phyloP scores from a whole-genome alignment of 805 yeast species.

The Barnettozyma populi region DNA sequence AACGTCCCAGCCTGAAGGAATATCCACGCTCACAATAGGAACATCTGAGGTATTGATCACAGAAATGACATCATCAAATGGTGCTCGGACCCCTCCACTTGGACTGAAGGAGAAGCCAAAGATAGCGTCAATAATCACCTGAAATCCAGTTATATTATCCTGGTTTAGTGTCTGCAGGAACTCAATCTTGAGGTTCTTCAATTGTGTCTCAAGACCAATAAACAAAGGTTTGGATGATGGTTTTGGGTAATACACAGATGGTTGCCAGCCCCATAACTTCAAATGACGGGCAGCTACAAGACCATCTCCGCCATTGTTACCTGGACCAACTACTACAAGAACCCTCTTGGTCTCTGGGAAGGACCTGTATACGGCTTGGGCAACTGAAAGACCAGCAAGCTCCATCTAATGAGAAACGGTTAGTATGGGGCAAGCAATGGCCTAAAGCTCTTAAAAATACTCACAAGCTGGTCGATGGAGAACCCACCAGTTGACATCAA shows the following conservation, averaged over 20 bases:
- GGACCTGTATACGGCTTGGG: conserved; percentile 69
- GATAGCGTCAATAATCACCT: conserved; percentile 65
- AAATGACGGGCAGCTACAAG: conserved; percentile 92
- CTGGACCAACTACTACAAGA: conserved; percentile 85
- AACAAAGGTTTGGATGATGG: conserved; percentile 53
- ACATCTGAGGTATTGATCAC: conserved; percentile 32
- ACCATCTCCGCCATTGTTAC: conserved; percentile 96
- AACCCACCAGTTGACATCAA: conserved; percentile 82
- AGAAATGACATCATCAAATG: conserved; percentile 51
- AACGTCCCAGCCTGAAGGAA: conserved; percentile 98
- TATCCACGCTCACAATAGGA: conserved; percentile 78
- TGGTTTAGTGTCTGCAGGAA: conserved; percentile 40
- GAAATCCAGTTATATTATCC: conserved; percentile 21
- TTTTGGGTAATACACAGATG: conserved; percentile 78
- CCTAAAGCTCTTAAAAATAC: conserved; percentile 9
- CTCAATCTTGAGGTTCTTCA: conserved; percentile 56
- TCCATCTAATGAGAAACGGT: conserved; percentile 55
- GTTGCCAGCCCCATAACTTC: conserved; percentile 70
- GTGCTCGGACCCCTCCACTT: conserved; percentile 61
- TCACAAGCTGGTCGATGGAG: conserved; percentile 68
- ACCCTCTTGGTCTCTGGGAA: conserved; percentile 50
- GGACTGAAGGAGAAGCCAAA: conserved; percentile 95
- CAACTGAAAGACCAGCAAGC: conserved; percentile 91
- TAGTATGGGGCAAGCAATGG: background rate
- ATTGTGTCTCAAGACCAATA: conserved; percentile 56